These are phyloP conservation scores for Aplosporella prunicola DNA, from an alignment of 2,329 filamentous ascomycete genomes.

Conservation along the genomic window DNA sequence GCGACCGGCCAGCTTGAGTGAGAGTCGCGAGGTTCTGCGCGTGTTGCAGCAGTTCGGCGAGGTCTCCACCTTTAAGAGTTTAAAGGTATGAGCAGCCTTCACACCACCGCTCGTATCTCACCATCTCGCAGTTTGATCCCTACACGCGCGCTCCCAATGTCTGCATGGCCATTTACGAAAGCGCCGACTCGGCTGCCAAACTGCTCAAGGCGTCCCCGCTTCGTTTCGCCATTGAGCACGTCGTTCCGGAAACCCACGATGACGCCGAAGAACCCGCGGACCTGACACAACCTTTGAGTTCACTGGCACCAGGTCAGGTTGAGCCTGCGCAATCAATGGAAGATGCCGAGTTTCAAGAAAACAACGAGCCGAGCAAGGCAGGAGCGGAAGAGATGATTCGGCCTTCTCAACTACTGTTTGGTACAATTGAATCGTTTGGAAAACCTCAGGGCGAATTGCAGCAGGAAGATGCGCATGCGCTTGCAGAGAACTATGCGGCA, in stretches of 20 bases:
- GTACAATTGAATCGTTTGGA: constrained; percentile 2
- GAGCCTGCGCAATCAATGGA: constrained; percentile 13
- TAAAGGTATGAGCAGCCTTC: constrained; percentile 28
- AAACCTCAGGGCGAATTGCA: no score
- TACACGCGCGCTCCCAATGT: constrained; percentile 33
- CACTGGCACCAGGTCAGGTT: not conserved
- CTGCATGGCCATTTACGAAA: constrained; percentile 38
- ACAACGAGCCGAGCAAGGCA: constrained; percentile 10
- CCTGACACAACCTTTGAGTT: not conserved
- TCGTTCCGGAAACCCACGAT: constrained; percentile 9
- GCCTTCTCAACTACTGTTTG: constrained; percentile 18
- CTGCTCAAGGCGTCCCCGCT: constrained; percentile 38
- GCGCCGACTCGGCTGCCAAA: constrained; percentile 29
- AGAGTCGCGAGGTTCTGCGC: constrained; percentile 40
- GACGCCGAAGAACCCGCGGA: constrained; percentile 7
- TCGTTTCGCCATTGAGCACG: constrained; percentile 35
- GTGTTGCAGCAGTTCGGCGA: constrained; percentile 41
- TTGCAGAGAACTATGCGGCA: no score
- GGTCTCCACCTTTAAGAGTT: constrained; percentile 38
- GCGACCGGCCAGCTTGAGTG: constrained; percentile 37
- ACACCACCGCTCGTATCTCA: constrained; percentile 2
- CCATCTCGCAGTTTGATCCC: constrained; percentile 23
- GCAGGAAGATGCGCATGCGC: no score
- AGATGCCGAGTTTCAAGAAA: constrained; percentile 10
- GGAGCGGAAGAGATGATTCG: constrained; percentile 24